Conservation (phyloP, 2,329 filamentous ascomycete genomes). For the Microcyclospora pomicola region DNA sequence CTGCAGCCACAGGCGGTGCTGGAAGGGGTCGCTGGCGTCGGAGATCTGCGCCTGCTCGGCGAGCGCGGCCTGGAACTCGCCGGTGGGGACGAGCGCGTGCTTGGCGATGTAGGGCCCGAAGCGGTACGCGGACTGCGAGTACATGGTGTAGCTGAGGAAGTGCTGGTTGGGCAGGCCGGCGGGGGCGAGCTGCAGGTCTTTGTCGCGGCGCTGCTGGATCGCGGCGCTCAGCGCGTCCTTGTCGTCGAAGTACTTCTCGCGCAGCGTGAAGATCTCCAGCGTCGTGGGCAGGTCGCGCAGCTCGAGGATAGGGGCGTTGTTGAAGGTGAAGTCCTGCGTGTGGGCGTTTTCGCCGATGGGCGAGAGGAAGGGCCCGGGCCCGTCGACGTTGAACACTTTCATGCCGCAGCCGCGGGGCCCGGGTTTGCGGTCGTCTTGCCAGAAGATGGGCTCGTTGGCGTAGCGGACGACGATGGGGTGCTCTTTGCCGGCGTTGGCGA, state of each 20-base stretch:
- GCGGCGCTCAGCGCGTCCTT: conserved; percentile 9
- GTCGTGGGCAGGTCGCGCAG: conserved; percentile 20
- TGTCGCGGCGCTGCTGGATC: conserved; percentile 20
- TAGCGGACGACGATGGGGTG: conserved; percentile 9
- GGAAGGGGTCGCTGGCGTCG: conserved; percentile 11
- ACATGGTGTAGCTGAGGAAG: conserved; percentile 23
- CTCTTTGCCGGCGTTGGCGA: conserved; percentile 6
- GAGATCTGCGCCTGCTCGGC: conserved; percentile 11
- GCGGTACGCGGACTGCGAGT: conserved; percentile 20
- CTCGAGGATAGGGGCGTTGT: conserved; percentile 22
- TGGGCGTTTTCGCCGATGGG: conserved; percentile 3
- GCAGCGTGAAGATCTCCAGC: conserved; percentile 20
- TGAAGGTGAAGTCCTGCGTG: conserved; percentile 22
- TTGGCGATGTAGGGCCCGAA: conserved; percentile 21
- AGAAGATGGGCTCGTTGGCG: conserved; percentile 13
- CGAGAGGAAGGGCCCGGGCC: conserved; percentile 6
- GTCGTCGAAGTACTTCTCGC: conserved; percentile 19
- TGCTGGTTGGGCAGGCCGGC: conserved; percentile 23
- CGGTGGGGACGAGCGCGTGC: conserved; percentile 16
- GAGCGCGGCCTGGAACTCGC: conserved; percentile 10
- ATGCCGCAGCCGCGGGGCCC: conserved; percentile 12
- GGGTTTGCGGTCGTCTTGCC: conserved; percentile 10
- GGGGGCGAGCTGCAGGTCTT: conserved; percentile 18
- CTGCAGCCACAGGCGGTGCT: conserved; percentile 17
- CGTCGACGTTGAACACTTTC: conserved; percentile 12